Evolutionary conservation across 2,329 filamentous ascomycete species (phyloP).

Genomic region (Harringtonia aguacate): DNA sequence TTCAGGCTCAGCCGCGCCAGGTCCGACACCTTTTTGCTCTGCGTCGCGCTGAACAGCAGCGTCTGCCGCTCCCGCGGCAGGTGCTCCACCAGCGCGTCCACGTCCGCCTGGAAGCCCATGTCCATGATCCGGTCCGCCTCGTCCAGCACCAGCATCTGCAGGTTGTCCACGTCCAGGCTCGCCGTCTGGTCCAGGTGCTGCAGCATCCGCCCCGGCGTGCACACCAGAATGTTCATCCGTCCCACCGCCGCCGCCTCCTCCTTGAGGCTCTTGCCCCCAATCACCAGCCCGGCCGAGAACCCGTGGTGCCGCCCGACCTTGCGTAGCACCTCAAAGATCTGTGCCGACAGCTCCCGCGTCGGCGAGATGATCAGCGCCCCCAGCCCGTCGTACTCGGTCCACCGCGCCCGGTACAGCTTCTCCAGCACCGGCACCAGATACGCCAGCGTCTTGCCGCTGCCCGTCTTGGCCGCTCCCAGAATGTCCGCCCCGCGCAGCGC

Average conservation of each 20-base stretch:
- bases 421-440: slow-evolving; percentile 90
- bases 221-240: slow-evolving; percentile 95
- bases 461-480: slow-evolving; percentile 89
- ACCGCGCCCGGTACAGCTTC: slow-evolving; percentile 79
- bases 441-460: slow-evolving; percentile 89
- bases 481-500: slow-evolving; percentile 81
- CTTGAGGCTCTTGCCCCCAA: slow-evolving; percentile 82
- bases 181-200: slow-evolving; percentile 63
- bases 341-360: slow-evolving; percentile 87
- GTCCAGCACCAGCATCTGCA: slow-evolving; percentile 88
- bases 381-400: slow-evolving; percentile 83
- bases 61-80: slow-evolving; percentile 80
- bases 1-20: slow-evolving; percentile 77
- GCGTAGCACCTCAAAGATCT: slow-evolving; percentile 89
- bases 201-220: slow-evolving; percentile 87
- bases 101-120: slow-evolving; percentile 85
- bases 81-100: slow-evolving; percentile 90
- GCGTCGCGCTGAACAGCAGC: slow-evolving; percentile 89
- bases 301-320: slow-evolving; percentile 82
- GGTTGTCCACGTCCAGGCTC: slow-evolving; percentile 47
- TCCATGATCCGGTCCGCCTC: slow-evolving; percentile 96
- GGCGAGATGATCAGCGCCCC: slow-evolving; percentile 90
- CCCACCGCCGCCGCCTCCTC: slow-evolving; percentile 77
- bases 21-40: slow-evolving; percentile 90
- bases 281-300: slow-evolving; percentile 87